These are phyloP conservation scores for Vigna trinervia DNA, from an alignment of 306 rosid species.

Conservation along the genomic window DNA sequence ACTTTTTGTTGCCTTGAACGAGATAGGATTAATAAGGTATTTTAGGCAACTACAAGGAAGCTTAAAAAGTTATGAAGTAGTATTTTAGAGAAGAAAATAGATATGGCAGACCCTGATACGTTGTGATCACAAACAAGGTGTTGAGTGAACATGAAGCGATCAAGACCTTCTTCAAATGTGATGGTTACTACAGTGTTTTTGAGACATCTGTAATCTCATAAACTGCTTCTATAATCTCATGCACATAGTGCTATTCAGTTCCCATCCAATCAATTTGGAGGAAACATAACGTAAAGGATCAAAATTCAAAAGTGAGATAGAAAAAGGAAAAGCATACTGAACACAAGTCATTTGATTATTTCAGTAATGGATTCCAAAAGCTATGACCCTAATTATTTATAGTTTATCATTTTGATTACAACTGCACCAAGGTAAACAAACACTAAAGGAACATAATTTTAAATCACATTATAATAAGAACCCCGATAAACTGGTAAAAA, in stretches of 20 bases:
- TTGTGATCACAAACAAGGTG: conserved; percentile 39
- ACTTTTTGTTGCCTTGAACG: conserved; percentile 46
- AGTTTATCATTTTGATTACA: conserved; percentile 23
- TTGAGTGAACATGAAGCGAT: conserved; percentile 40
- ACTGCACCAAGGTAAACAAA: conserved; percentile 13
- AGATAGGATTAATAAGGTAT: conserved; percentile 46
- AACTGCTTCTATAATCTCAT: conserved; percentile 46
- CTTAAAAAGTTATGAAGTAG: conserved; percentile 23
- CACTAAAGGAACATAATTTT: neutral
- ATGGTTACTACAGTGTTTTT: conserved; percentile 44
- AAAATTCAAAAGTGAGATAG: conserved; percentile 39
- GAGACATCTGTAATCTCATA: conserved; percentile 56
- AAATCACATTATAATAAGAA: neutral
- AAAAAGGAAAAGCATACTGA: conserved; percentile 43
- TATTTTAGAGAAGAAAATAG: conserved; percentile 35
- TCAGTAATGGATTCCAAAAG: conserved; percentile 21
- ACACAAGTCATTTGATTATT: conserved; percentile 36
- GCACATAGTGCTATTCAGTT: conserved; percentile 53
- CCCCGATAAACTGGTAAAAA: conserved; percentile 19
- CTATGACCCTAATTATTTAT: conserved; percentile 23
- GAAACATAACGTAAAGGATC: conserved; percentile 35
- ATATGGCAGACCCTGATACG: conserved; percentile 52
- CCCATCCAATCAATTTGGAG: conserved; percentile 56
- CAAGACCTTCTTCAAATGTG: conserved; percentile 49
- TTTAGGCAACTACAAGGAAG: conserved; percentile 40